phyloP scores from a whole-genome alignment of 179 eudicot species.

The Amaranthus tricolor region DNA sequence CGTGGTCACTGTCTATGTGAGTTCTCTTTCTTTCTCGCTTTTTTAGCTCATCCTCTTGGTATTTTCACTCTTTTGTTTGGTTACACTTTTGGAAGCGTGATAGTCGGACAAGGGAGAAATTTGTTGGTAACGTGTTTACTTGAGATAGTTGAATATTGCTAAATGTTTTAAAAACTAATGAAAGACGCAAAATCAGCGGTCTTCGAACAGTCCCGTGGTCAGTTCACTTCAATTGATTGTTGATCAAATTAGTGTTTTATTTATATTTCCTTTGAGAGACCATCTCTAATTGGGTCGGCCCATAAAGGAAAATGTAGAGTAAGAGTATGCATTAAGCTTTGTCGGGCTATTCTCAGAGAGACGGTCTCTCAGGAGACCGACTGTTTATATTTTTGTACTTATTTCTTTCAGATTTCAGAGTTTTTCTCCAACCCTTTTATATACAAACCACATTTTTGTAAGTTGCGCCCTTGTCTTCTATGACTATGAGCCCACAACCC shows the following conservation, averaged over 20 bases:
- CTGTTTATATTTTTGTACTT: neutral
- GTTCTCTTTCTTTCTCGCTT: slow-evolving; percentile 27
- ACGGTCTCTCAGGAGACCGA: neutral
- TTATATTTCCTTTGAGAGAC: no score
- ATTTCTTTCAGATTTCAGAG: no score
- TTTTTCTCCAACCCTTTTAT: neutral
- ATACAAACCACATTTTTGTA: no score
- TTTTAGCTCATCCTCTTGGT: neutral
- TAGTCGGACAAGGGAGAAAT: neutral
- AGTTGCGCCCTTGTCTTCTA: neutral
- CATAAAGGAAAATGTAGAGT: no score
- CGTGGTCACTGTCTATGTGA: slow-evolving; percentile 60
- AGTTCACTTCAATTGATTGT: neutral
- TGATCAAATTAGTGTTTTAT: no score
- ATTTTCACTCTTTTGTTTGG: neutral
- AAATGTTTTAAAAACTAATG: neutral
- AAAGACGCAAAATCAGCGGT: no score
- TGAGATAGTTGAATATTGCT: neutral
- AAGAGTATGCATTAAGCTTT: neutral
- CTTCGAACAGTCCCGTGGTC: neutral
- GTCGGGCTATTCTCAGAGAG: neutral
- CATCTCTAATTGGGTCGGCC: no score
- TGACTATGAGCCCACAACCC: neutral
- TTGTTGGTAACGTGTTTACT: neutral
- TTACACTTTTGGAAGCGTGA: neutral